A percentile compares a stretch with the other conserved stretches of the same genome.
These are phyloP conservation scores for Annulohypoxylon moriforme DNA, from an alignment of 495 filamentous ascomycete species.

Conservation along the genomic window DNA sequence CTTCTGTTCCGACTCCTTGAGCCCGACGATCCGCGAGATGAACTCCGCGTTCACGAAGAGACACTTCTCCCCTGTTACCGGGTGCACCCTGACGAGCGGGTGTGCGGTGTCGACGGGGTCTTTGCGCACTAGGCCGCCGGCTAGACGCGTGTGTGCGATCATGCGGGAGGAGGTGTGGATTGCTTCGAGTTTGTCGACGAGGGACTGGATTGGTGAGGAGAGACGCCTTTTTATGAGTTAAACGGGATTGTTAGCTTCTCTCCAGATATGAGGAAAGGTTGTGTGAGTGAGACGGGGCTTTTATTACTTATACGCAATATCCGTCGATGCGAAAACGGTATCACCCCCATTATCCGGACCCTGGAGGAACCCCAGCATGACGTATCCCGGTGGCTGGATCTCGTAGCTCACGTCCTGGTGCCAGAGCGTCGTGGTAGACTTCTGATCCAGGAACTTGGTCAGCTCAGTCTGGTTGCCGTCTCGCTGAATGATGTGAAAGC, in stretches of 20 bases:
- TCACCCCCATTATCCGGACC: constrained; percentile 2
- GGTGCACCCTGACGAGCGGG: constrained; percentile 73
- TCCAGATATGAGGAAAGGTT: not conserved
- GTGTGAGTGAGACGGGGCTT: not conserved
- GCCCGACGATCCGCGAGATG: constrained; percentile 48
- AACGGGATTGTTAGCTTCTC: not conserved
- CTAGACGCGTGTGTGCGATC: not conserved
- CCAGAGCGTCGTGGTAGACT: constrained; percentile 1
- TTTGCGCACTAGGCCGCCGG: not conserved
- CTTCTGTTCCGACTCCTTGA: constrained; percentile 61
- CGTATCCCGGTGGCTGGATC: constrained; percentile 4
- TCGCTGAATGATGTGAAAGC: constrained; percentile 3
- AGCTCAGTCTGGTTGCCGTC: constrained; percentile 2
- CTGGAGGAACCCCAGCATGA: not conserved
- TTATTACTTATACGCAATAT: constrained; percentile 1
- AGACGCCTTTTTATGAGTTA: too few relatives aligned
- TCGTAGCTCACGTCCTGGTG: constrained; percentile 6
- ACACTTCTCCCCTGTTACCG: constrained; percentile 74
- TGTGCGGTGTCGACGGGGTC: constrained; percentile 46
- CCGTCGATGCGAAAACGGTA: not conserved
- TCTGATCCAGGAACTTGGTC: constrained; percentile 1
- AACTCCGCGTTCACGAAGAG: constrained; percentile 71
- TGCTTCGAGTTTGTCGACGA: not conserved
- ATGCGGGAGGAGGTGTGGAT: not conserved
- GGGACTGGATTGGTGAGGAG: not conserved